Conservation (phyloP, 2,329 filamentous ascomycete genomes). For the Daldinia eschscholtzii region DNA sequence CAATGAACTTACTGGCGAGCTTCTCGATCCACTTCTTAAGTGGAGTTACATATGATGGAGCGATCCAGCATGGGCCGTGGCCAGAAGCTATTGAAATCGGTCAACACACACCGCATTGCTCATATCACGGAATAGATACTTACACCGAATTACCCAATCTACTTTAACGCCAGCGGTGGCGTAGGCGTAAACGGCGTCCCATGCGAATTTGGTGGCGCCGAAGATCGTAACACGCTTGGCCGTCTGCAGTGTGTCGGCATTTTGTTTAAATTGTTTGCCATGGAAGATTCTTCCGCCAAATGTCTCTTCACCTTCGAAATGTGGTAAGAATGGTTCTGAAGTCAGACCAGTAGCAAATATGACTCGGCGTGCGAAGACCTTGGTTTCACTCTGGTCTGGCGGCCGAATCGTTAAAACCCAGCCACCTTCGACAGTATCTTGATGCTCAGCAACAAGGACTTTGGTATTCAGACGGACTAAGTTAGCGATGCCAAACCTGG, state of each 20-base stretch:
- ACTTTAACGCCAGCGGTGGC: constrained; percentile 66
- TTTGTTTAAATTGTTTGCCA: constrained; percentile 61
- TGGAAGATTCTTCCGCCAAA: constrained; percentile 70
- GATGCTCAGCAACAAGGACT: constrained; percentile 64
- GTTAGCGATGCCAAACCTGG: constrained; percentile 63
- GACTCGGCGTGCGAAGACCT: constrained; percentile 61
- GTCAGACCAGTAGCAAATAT: constrained; percentile 73
- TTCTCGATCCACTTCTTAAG: constrained; percentile 64
- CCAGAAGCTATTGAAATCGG: constrained; percentile 56
- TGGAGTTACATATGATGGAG: constrained; percentile 64
- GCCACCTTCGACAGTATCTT: constrained; percentile 55
- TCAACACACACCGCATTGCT: constrained; percentile 5
- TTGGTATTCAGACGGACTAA: constrained; percentile 63
- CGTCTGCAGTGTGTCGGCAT: constrained; percentile 53
- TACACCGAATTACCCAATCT: constrained; percentile 66
- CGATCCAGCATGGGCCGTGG: constrained; percentile 67
- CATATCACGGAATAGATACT: constrained; percentile 7
- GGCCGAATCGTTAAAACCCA: constrained; percentile 47
- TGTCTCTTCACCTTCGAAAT: constrained; percentile 60
- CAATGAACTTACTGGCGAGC: constrained; percentile 57
- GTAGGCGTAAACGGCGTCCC: constrained; percentile 71
- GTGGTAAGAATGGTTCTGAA: constrained; percentile 67
- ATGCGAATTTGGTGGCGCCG: constrained; percentile 72
- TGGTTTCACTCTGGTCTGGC: constrained; percentile 40
- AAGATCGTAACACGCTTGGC: constrained; percentile 63